A percentile compares a stretch with the other conserved stretches of the same genome.
These are phyloP conservation scores for Exserohilum turcica DNA, from an alignment of 2,329 filamentous ascomycete genomes.

Conservation along the genomic window DNA sequence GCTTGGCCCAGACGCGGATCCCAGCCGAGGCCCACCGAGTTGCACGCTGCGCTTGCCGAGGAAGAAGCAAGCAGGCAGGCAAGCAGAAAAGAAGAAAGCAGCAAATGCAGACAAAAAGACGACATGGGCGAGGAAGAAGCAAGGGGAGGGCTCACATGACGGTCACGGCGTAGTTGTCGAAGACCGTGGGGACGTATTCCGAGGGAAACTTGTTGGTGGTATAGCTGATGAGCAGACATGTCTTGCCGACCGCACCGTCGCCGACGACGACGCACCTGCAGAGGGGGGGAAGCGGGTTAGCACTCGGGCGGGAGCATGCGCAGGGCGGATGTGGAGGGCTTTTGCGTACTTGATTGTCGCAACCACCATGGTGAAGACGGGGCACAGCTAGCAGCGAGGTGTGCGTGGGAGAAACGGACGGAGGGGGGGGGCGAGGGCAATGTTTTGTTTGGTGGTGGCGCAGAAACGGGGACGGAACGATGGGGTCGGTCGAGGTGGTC, in stretches of 20 bases:
- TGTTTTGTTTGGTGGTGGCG: slow-evolving; percentile 19
- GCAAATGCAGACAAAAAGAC: neutral
- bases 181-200: slow-evolving; percentile 99
- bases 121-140: neutral
- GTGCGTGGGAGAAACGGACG: neutral
- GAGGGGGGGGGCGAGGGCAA: slow-evolving; percentile 4
- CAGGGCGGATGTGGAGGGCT: slow-evolving; percentile 1
- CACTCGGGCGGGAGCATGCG: neutral
- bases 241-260: slow-evolving; percentile 99
- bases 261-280: slow-evolving; percentile 95
- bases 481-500: slow-evolving; percentile 18
- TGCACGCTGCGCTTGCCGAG: neutral
- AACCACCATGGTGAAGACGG: slow-evolving; percentile 44
- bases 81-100: no score
- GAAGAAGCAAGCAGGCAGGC: neutral
- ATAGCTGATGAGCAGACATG: slow-evolving; percentile 97
- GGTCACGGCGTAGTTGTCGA: slow-evolving; percentile 99
- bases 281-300: slow-evolving; percentile 17
- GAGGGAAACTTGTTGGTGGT: slow-evolving; percentile 99
- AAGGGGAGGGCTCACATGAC: slow-evolving; percentile 77
- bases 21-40: neutral
- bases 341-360: slow-evolving; percentile 50
- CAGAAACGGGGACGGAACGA: slow-evolving; percentile 18
- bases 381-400: neutral
- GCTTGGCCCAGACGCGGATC: slow-evolving; percentile 8